phyloP scores from a whole-genome alignment of 129 eudicot genomes.

The Scalesia atractyloides region DNA sequence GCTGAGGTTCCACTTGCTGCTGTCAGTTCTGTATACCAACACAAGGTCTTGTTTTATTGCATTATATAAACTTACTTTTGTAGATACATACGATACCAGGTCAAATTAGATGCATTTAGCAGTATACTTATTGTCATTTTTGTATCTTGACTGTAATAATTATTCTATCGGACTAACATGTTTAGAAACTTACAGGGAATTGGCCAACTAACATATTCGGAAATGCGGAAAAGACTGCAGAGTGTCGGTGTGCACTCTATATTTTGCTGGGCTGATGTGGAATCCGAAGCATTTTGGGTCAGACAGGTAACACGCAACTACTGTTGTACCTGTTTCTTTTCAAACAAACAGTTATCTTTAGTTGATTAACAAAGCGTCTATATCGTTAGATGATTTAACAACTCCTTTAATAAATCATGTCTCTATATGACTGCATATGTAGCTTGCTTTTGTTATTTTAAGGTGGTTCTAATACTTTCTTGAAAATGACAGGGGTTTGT shows the following conservation, averaged over 20 bases:
- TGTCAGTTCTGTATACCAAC: conserved; percentile 63
- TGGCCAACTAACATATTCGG: conserved; percentile 63
- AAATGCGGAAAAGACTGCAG: conserved; percentile 72
- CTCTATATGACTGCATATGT: background rate
- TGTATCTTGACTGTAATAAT: background rate
- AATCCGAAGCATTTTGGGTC: conserved; percentile 90
- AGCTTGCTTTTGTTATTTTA: conserved; percentile 15
- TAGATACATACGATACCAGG: background rate
- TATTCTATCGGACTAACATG: background rate
- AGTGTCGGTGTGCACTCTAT: conserved; percentile 72
- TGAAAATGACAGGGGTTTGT: conserved; percentile 65
- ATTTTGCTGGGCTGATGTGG: conserved; percentile 88
- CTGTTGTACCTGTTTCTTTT: conserved; percentile 10
- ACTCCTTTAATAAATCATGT: background rate
- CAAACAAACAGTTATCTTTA: background rate
- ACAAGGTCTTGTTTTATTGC: conserved; percentile 52
- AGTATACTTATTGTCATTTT: background rate
- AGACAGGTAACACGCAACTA: conserved; percentile 57
- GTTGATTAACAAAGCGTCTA: background rate
- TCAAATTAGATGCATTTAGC: conserved; percentile 10
- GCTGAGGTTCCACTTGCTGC: conserved; percentile 94
- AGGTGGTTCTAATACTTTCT: background rate
- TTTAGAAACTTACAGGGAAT: conserved; percentile 53
- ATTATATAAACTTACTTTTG: conserved; percentile 6
- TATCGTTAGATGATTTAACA: conserved; percentile 14